Percentiles rank a stretch among this genome's conserved stretches.
These are phyloP conservation scores for Grammothele lineata DNA, from an alignment of 768 basidiomycete genomes.

Conservation along the genomic window DNA sequence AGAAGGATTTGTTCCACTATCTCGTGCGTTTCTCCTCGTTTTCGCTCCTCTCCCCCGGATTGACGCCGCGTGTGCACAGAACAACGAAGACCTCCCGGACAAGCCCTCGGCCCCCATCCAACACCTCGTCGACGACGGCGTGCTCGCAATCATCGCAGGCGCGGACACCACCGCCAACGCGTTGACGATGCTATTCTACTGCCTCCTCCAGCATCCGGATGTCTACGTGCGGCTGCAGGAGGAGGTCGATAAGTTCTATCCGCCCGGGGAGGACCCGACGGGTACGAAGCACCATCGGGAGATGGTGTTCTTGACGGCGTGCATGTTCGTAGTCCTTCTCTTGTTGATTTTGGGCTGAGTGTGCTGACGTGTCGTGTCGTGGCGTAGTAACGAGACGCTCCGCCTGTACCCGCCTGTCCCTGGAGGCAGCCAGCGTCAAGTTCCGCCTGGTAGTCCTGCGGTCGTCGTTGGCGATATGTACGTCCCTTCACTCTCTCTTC, in stretches of 20 bases:
- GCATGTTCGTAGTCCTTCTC: constrained; percentile 31
- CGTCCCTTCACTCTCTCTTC: background rate
- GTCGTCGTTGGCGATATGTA: constrained; percentile 32
- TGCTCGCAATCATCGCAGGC: constrained; percentile 25
- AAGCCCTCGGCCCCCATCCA: constrained; percentile 1
- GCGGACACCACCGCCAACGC: constrained; percentile 26
- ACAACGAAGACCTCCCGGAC: constrained; percentile 10
- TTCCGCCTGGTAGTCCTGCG: constrained; percentile 21
- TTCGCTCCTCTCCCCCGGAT: background rate
- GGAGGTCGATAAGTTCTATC: constrained; percentile 25
- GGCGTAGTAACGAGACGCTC: constrained; percentile 38
- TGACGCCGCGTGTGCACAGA: constrained; percentile 2
- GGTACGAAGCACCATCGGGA: constrained; percentile 2
- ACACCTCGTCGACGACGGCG: constrained; percentile 12
- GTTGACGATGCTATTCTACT: constrained; percentile 21
- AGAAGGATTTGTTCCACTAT: constrained; percentile 41
- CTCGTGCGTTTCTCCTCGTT: constrained; percentile 25
- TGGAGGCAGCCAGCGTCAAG: constrained; percentile 33
- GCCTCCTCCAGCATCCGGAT: constrained; percentile 17
- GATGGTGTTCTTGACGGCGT: constrained; percentile 24
- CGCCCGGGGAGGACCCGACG: constrained; percentile 13
- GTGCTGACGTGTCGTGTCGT: background rate
- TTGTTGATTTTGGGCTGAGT: background rate
- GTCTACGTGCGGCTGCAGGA: constrained; percentile 13
- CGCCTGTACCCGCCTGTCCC: constrained; percentile 39